Conservation (phyloP, 441 rosid genomes). For the Jatropha podagrica region DNA sequence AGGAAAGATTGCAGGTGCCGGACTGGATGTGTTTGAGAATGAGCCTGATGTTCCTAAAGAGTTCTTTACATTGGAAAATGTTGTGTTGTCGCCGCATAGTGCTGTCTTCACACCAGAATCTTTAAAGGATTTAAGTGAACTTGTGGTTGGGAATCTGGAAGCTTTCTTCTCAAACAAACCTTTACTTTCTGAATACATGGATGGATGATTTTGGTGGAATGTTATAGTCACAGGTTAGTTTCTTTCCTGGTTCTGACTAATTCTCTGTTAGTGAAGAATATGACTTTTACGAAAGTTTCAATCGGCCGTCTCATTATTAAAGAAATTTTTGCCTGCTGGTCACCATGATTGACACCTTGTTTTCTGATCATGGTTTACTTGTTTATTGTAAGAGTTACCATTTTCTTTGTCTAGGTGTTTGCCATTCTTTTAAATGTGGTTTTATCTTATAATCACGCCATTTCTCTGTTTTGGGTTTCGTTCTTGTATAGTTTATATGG, state of each 20-base stretch:
- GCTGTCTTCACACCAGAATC: conserved; percentile 42
- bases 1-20: conserved; percentile 63
- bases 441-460: too few species aligned
- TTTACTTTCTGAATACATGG: conserved; percentile 32
- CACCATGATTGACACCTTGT: neutral
- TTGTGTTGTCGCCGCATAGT: conserved; percentile 44
- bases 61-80: conserved; percentile 43
- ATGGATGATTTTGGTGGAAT: conserved; percentile 1
- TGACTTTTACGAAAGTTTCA: neutral
- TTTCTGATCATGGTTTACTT: too few species aligned
- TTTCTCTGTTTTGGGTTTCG: too few species aligned
- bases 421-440: too few species aligned
- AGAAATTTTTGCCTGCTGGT: neutral
- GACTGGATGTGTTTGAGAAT: conserved; percentile 66
- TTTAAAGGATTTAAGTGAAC: conserved; percentile 24
- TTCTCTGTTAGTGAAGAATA: neutral
- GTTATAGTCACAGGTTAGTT: neutral
- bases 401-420: too few species aligned
- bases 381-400: too few species aligned
- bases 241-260: neutral
- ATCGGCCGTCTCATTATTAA: neutral
- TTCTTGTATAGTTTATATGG: too few species aligned
- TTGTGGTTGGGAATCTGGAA: conserved; percentile 47
- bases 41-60: conserved; percentile 57
- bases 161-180: conserved; percentile 55